A percentile compares a stretch with the other conserved stretches of the same genome.
phyloP scores from a whole-genome alignment of 306 rosid genomes.

The Castanopsis chinensis region DNA sequence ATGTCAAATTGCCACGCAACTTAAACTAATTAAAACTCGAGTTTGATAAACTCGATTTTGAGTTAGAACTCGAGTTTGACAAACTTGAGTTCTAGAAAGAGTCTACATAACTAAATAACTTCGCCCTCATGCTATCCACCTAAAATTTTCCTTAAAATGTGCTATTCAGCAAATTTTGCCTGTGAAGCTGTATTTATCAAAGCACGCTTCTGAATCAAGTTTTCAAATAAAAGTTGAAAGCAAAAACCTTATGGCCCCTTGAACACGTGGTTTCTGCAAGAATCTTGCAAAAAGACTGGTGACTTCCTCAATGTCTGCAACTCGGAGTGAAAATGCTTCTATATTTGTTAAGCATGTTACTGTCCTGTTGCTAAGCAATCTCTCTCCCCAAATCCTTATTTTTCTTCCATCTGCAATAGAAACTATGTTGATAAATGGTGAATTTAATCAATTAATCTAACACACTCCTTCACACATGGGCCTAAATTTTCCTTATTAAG shows the following conservation, averaged over 20 bases:
- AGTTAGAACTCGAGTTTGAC: too few species aligned
- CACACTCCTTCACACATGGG: too few species aligned
- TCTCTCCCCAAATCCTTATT: constrained; percentile 54
- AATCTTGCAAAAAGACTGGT: constrained; percentile 72
- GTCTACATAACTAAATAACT: too few species aligned
- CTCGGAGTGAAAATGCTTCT: constrained; percentile 79
- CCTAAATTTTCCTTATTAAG: too few species aligned
- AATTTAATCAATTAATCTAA: too few species aligned
- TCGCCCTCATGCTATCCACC: too few species aligned
- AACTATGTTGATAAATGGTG: background rate
- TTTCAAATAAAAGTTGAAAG: background rate
- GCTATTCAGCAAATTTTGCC: too few species aligned
- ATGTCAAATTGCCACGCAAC: too few species aligned
- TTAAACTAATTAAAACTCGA: too few species aligned
- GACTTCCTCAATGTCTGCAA: constrained; percentile 80
- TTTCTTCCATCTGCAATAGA: constrained; percentile 50
- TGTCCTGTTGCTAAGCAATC: constrained; percentile 63
- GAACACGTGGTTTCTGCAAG: constrained; percentile 62
- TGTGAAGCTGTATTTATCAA: background rate
- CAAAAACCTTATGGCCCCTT: constrained; percentile 80
- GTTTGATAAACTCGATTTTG: too few species aligned
- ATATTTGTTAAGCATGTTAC: constrained; percentile 71
- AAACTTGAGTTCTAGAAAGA: too few species aligned
- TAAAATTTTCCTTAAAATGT: too few species aligned
- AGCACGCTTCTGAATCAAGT: background rate